Percentiles rank a stretch among this genome's conserved stretches.
phyloP scores from a whole-genome alignment of 495 filamentous ascomycete genomes.

The Parmelia sp. region DNA sequence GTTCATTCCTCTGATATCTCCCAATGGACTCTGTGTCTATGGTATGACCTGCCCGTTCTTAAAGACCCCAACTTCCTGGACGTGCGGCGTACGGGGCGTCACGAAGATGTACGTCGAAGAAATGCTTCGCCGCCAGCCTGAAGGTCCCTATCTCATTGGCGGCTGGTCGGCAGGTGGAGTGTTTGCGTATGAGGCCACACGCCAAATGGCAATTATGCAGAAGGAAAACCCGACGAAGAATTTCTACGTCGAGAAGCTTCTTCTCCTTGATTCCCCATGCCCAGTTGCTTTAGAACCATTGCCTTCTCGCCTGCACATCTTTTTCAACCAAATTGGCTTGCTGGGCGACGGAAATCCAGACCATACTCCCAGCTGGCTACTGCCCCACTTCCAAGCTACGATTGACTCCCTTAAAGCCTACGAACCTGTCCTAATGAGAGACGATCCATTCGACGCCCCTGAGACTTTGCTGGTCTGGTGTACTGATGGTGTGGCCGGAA shows the following conservation, averaged over 20 bases:
- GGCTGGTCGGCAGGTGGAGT: constrained; percentile 89
- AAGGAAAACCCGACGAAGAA: not conserved
- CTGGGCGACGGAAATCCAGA: constrained; percentile 50
- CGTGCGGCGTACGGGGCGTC: constrained; percentile 47
- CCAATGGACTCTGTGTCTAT: constrained; percentile 48
- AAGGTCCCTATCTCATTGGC: constrained; percentile 61
- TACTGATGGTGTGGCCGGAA: not conserved
- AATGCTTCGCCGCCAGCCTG: constrained; percentile 64
- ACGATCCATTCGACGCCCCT: not conserved
- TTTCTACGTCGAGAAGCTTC: constrained; percentile 56
- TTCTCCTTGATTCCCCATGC: constrained; percentile 77
- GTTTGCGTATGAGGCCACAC: constrained; percentile 73
- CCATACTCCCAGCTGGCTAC: constrained; percentile 59
- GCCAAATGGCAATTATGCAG: constrained; percentile 57
- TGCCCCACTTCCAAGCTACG: constrained; percentile 73
- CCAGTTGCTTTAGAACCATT: constrained; percentile 68
- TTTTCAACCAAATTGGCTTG: constrained; percentile 71
- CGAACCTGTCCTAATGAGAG: constrained; percentile 35
- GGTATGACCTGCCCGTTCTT: constrained; percentile 62
- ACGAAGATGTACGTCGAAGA: constrained; percentile 50
- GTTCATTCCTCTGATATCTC: constrained; percentile 44
- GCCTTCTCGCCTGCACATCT: constrained; percentile 64
- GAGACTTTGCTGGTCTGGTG: not conserved
- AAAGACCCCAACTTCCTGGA: constrained; percentile 50
- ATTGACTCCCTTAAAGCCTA: constrained; percentile 68